Evolutionary conservation across 225 moss, liverwort and hornwort species (phyloP).

Genomic region (Physcomitrium patens): DNA sequence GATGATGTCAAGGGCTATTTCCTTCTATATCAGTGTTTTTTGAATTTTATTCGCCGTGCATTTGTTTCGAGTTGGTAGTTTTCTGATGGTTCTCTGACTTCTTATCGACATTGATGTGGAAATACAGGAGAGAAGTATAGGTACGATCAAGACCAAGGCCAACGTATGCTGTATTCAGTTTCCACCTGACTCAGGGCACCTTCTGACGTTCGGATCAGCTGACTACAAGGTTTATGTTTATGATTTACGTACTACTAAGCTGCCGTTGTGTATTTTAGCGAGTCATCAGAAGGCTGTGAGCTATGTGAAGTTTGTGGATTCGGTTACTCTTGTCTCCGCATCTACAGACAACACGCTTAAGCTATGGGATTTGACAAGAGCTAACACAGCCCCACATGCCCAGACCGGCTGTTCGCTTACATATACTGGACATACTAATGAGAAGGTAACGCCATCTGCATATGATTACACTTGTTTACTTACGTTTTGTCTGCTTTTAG

Average conservation of each 20-base stretch:
- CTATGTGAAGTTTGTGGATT: conserved; percentile 71
- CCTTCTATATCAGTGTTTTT: not conserved
- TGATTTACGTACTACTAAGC: conserved; percentile 60
- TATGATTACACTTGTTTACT: not conserved
- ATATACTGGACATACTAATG: conserved; percentile 92
- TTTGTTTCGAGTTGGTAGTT: not conserved
- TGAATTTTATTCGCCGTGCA: not conserved
- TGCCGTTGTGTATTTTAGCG: conserved; percentile 56
- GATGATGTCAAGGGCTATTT: not conserved
- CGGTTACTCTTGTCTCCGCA: conserved; percentile 66
- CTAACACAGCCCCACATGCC: conserved; percentile 50
- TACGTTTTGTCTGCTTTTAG: not conserved
- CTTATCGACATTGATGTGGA: not conserved
- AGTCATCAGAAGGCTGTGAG: conserved; percentile 73
- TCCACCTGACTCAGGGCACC: conserved; percentile 71
- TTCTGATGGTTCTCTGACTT: not conserved
- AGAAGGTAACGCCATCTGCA: conserved; percentile 60
- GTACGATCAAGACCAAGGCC: conserved; percentile 75
- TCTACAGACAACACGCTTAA: conserved; percentile 76
- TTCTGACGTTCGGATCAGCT: conserved; percentile 73
- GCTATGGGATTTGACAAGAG: conserved; percentile 72
- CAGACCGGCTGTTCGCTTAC: conserved; percentile 67
- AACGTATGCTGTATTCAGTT: conserved; percentile 89
- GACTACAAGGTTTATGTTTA: conserved; percentile 77
- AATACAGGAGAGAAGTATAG: conserved; percentile 63